These are phyloP conservation scores for Penicillium sp. DNA, from an alignment of 2,329 filamentous ascomycete genomes.

Conservation along the genomic window DNA sequence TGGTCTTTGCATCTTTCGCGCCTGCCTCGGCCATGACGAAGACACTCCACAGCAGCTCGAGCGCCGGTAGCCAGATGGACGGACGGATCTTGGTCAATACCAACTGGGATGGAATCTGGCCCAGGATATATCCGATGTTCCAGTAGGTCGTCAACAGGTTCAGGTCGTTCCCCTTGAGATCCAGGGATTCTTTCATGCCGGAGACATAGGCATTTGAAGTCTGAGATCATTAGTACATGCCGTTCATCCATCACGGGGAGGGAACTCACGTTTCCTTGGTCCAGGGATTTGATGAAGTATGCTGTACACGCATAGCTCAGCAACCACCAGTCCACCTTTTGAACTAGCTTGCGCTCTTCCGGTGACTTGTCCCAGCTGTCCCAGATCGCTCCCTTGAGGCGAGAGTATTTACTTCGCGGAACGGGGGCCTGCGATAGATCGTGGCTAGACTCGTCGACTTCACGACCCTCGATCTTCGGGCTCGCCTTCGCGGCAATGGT, in stretches of 20 bases:
- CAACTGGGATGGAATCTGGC: conserved; percentile 26
- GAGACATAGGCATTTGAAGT: conserved; percentile 35
- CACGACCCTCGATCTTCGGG: neutral
- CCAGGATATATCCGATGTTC: conserved; percentile 41
- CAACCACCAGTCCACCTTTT: conserved; percentile 38
- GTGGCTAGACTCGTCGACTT: neutral
- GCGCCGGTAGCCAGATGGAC: conserved; percentile 16
- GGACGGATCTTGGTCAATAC: conserved; percentile 20
- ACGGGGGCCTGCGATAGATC: neutral
- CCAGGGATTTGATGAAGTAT: conserved; percentile 31
- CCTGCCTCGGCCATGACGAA: conserved; percentile 24
- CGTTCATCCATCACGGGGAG: conserved; percentile 1
- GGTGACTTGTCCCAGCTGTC: conserved; percentile 6
- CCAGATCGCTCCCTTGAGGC: neutral
- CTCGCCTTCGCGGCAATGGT: neutral
- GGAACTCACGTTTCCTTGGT: conserved; percentile 12
- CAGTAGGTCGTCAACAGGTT: conserved; percentile 45
- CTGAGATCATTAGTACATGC: neutral
- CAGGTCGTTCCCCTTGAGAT: conserved; percentile 41
- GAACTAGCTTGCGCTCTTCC: conserved; percentile 27
- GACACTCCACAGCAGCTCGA: conserved; percentile 31
- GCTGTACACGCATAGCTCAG: conserved; percentile 39
- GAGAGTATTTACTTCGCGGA: neutral
- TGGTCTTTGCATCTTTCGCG: conserved; percentile 30
- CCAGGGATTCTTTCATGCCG: conserved; percentile 42